Conservation (phyloP, 768 basidiomycete genomes). For the Heimioporus sp. region DNA sequence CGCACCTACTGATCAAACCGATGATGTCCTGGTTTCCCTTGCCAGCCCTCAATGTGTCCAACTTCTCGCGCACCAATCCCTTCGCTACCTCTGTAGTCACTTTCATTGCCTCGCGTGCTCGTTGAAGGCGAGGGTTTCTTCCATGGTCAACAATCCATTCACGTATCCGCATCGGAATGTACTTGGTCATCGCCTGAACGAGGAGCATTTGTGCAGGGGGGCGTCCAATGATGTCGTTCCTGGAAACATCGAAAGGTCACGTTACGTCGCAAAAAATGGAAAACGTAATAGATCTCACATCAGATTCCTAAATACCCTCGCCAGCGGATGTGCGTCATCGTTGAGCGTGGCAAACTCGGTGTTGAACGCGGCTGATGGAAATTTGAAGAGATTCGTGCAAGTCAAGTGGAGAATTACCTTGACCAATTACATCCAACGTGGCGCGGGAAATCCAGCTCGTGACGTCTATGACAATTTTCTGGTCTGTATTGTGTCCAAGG, state of each 20-base stretch:
- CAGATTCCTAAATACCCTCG: conserved; percentile 1
- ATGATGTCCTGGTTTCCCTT: background rate
- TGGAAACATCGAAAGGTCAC: conserved; percentile 15
- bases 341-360: conserved; percentile 13
- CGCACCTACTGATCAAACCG: background rate
- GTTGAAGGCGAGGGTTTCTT: conserved; percentile 15
- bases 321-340: conserved; percentile 2
- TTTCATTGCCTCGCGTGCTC: conserved; percentile 10
- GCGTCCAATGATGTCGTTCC: conserved; percentile 11
- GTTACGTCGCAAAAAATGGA: background rate
- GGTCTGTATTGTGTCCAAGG: background rate
- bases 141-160: conserved; percentile 34
- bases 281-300: conserved; percentile 7
- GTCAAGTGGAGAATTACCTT: background rate
- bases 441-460: conserved; percentile 34
- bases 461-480: conserved; percentile 16
- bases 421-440: conserved; percentile 35
- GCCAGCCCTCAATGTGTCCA: background rate
- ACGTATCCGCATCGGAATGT: conserved; percentile 20
- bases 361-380: conserved; percentile 42
- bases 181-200: conserved; percentile 8
- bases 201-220: conserved; percentile 7
- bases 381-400: no score
- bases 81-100: background rate
- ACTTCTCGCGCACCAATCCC: background rate